phyloP scores from a whole-genome alignment of 2,329 filamentous ascomycete species.

The Epichloe baconii region DNA sequence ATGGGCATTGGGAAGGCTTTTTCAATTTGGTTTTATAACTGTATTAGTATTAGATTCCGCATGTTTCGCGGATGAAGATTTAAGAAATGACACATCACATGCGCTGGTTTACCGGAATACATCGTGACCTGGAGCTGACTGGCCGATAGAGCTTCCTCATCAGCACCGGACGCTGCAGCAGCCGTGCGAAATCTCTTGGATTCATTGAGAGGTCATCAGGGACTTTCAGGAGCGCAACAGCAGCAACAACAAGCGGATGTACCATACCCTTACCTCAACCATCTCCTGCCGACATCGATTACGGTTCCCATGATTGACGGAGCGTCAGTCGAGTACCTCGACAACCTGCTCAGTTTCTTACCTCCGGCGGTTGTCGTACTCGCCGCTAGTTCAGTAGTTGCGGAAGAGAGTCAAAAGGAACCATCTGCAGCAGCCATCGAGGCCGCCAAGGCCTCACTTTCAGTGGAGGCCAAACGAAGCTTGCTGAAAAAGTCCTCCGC shows the following conservation, averaged over 20 bases:
- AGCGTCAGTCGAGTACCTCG: slow-evolving; percentile 51
- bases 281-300: slow-evolving; percentile 65
- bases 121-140: slow-evolving; percentile 26
- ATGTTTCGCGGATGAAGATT: slow-evolving; percentile 14
- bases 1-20: slow-evolving; percentile 4
- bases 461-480: slow-evolving; percentile 61
- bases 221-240: slow-evolving; percentile 24
- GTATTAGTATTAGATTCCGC: slow-evolving; percentile 16
- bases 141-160: slow-evolving; percentile 42
- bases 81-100: slow-evolving; percentile 9
- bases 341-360: slow-evolving; percentile 64
- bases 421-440: slow-evolving; percentile 55
- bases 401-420: slow-evolving; percentile 44
- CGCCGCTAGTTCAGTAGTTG: slow-evolving; percentile 49
- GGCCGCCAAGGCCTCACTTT: slow-evolving; percentile 62
- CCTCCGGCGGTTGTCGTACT: slow-evolving; percentile 69
- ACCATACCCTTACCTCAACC: slow-evolving; percentile 70
- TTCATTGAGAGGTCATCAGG: slow-evolving; percentile 53
- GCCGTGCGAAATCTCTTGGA: slow-evolving; percentile 81
- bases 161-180: slow-evolving; percentile 54
- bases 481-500: slow-evolving; percentile 69
- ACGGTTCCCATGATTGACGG: slow-evolving; percentile 65
- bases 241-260: slow-evolving; percentile 31
- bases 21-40: slow-evolving; percentile 11
- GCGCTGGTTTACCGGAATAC: not conserved